Evolutionary conservation across 495 filamentous ascomycete genomes (phyloP), one percentile per base, ranked within the genome.

Genomic region (Hyaloscypha variabilis): DNA sequence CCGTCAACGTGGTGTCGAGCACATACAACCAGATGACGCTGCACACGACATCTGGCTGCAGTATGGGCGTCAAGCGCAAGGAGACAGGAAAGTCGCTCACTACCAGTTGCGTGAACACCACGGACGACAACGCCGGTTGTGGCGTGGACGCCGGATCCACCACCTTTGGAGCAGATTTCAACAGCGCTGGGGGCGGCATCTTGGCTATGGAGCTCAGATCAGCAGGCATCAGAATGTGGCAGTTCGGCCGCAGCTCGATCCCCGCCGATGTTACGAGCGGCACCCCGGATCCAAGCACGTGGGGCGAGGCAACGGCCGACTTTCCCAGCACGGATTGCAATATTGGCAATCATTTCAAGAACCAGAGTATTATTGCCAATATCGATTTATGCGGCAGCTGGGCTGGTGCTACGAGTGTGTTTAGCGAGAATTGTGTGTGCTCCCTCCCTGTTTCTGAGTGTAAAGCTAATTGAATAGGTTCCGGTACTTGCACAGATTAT

Each of bases 371-470:
- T 65, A 82, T 91, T 65, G 85, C 88, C 51, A 87, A 91, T 67
- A 88, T 86, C 42, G 85, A 88, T 64, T 83, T 92, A 66, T 91
- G 88, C 70, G 89, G 90, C 3, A 79, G 85, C 62, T 88, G 86
- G 81, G 88, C 88, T 8, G 83, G 85, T 36, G 66, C 65, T 1
- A 8, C 19, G 49, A 62, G 10, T 30, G 29, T 72, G n/a, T 72
- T 67, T 62, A 21, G 19, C 0, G 36, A 69, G 62, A 72, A 17
- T 60, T 72, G 82, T 83, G 72, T 58, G 10, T 54, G 57, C 46
- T 31, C 62, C 42, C 11, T 28, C 23, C 53, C 68, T 69, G 28
- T 64, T 77, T 65, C 71, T 77, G 63, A 29, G 13, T 26, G 24
- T 25, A 36, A 52, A 8, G 30, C 63, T 65, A 60, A 61, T 39